Conservation (phyloP, 2,329 filamentous ascomycete species). For the Cytospora piceae region DNA sequence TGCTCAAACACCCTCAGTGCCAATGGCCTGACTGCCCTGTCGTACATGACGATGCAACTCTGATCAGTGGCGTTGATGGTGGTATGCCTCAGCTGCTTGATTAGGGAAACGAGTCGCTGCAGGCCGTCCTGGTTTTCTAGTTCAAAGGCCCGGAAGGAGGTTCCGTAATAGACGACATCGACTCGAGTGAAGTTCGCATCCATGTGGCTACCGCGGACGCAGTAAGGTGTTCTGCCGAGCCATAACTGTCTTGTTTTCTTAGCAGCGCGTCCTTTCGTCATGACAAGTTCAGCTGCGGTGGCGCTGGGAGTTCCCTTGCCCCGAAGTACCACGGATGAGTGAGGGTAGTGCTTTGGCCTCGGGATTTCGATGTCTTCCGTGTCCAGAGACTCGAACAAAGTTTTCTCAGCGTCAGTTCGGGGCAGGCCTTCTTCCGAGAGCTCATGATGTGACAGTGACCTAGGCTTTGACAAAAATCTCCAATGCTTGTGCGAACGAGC, state of each 20-base stretch:
- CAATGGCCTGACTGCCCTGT: slow-evolving; percentile 4
- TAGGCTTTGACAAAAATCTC: slow-evolving; percentile 1
- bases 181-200: slow-evolving; percentile 8
- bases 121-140: background rate
- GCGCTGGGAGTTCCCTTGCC: slow-evolving; percentile 24
- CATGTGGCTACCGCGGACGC: slow-evolving; percentile 5
- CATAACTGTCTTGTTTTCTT: slow-evolving; percentile 24
- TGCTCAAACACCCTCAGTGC: slow-evolving; percentile 21
- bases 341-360: background rate
- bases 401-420: slow-evolving; percentile 2
- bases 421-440: slow-evolving; percentile 9
- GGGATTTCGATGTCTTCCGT: background rate
- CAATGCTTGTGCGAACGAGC: background rate
- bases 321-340: slow-evolving; percentile 2
- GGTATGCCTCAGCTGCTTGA: slow-evolving; percentile 12
- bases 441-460: background rate
- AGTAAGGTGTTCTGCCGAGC: slow-evolving; percentile 24
- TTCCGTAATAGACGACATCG: background rate
- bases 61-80: slow-evolving; percentile 9
- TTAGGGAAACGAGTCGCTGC: slow-evolving; percentile 23
- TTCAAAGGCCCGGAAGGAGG: slow-evolving; percentile 16
- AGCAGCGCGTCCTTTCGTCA: background rate
- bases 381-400: slow-evolving; percentile 8
- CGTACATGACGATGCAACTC: slow-evolving; percentile 18
- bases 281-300: slow-evolving; percentile 22